Evolutionary conservation across 805 yeast species (phyloP), one percentile per base, ranked within the genome.

Genomic region (Candida lessepsii): DNA sequence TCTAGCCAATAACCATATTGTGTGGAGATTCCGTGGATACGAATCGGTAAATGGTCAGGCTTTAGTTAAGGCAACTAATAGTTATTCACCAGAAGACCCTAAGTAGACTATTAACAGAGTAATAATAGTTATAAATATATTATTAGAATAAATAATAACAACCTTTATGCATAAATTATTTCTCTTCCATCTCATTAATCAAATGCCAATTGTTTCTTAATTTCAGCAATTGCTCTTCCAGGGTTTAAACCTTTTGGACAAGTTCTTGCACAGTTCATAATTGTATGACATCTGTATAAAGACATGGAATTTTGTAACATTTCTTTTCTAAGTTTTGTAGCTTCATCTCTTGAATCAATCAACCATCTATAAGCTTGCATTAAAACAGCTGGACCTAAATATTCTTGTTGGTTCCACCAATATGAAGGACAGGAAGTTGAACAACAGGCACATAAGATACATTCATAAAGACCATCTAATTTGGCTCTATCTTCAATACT

Each of bases 331-430:
- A 73, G 56, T 47, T 67, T 71, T 31, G 87, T 75, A 40, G 96
- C 96, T 67, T 88, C 83, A 70, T 93, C 99, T 75, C 99, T 84
- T 30, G 96, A 84, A 69, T 93, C 99, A 47, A 89, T 80, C 76
- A 93, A 81, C 99, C 99, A 93, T 75, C 99, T 84, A 78, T 82
- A 93, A 41, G 98, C 97, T 76, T 93, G 99, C 96, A 93, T 86
- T 66, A 93, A 78, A 40, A 93, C 98, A 21, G 99, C 99, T 18
- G 99, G 99, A 42, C 99, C 99, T 56, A 93, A 74, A 71, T 93
- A 93, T 75, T 93, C 95, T 70, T 90, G 96, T 73, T 88, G 96
- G 73, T 93, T 93, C 99, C 99, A 93, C 99, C 99, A 93, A 78
- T 93, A 93, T 3, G 98, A 90, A 40, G 99, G 99, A 75, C 99